Evolutionary conservation across 805 yeast genomes (phyloP), one percentile per base, ranked within the genome.

Genomic region (Metschnikowia chrysomelidarum): DNA sequence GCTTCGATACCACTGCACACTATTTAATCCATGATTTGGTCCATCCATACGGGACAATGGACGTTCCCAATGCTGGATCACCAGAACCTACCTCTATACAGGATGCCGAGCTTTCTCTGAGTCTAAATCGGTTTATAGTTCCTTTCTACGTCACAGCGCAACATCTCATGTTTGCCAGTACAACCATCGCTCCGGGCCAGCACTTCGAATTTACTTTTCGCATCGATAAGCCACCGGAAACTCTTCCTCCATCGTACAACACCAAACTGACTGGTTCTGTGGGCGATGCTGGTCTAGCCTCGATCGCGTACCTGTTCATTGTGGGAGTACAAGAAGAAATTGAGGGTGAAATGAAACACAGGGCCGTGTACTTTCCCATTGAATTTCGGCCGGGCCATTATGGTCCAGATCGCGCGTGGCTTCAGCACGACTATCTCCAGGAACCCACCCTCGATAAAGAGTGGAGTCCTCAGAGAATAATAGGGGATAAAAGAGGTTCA

Each of bases 141-240:
- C 73, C 72, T 3, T 63, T 67, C 38, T 67, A 64, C 39, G 49
- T 67, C 14, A 65, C 72, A 1, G 53, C 63, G 4, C 73, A 67
- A 35, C 50, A 56, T 11, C 56, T 67, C 20, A 36, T 67, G n/a
- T 67, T 67, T 36, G 47, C 65, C 8, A 61, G 66, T 37, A 37
- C 60, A 3, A 25, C 31, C 2, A 40, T 65, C 7, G 36, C 36
- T 6, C 53, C 54, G 12, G 40, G 41, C 2, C 40, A 50, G 2
- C 21, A 45, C 2, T 50, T 49, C 30, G 23, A 42, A 4, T 60
- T 53, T 42, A 43, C 34, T 12, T 32, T 66, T 7, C 51, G 42
- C 26, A 47, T 63, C 36, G 59, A 57, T 1, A 44, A 43, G 15
- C 37, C 54, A 3, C 33, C 40, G n/a, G 32, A 36, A 6, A 44